A percentile compares a stretch with the other conserved stretches of the same genome.
These are phyloP conservation scores for Vigna mungo DNA, from an alignment of 306 rosid species.

Conservation along the genomic window DNA sequence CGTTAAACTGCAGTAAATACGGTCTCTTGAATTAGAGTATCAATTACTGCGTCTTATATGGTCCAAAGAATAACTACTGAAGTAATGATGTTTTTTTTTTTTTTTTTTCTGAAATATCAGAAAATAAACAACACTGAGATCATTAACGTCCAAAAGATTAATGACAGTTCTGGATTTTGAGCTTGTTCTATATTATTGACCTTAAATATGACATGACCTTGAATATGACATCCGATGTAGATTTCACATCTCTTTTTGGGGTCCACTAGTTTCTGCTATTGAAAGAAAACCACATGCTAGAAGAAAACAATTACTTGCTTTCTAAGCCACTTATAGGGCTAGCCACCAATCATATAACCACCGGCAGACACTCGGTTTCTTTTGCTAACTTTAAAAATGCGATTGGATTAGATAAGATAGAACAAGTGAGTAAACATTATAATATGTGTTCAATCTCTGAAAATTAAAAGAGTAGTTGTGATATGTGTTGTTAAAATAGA, in stretches of 20 bases:
- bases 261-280: not conserved
- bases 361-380: no score
- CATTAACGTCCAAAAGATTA: not conserved
- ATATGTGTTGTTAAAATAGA: no score
- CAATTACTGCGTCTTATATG: no score
- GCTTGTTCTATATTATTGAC: not conserved
- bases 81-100: not conserved
- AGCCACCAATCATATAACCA: not conserved
- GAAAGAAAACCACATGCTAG: conserved; percentile 1
- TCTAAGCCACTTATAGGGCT: not conserved
- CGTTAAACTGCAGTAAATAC: no score
- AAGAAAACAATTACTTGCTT: not conserved
- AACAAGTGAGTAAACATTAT: no score
- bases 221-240: not conserved
- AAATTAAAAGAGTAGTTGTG: not conserved
- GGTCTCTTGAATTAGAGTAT: no score
- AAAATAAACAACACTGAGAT: not conserved
- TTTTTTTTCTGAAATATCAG: not conserved
- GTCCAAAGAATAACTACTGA: no score
- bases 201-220: not conserved
- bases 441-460: no score
- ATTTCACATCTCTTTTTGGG: not conserved
- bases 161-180: not conserved
- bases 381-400: no score
- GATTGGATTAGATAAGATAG: no score